These are phyloP conservation scores for Ogataea zsoltii DNA, from an alignment of 805 yeast species.

Conservation along the genomic window DNA sequence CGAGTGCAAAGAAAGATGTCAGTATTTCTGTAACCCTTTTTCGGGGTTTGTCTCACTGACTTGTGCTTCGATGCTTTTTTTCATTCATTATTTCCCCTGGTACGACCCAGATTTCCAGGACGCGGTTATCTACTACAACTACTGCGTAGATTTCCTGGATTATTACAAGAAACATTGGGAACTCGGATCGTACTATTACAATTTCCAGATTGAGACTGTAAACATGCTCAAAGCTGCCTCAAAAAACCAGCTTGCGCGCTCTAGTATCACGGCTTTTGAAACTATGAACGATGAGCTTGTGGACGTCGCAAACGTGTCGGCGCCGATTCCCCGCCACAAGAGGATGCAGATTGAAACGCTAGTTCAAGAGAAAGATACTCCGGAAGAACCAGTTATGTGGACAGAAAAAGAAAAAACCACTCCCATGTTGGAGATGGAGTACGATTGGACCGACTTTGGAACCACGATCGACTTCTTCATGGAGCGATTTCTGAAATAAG, in stretches of 20 bases:
- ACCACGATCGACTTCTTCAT: background rate
- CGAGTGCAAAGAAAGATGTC: conserved; percentile 4
- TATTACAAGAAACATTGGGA: conserved; percentile 17
- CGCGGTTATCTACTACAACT: conserved; percentile 10
- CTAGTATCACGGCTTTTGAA: conserved; percentile 16
- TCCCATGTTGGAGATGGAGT: conserved; percentile 4
- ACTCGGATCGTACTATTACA: conserved; percentile 13
- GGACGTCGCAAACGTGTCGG: conserved; percentile 20
- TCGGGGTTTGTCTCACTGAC: conserved; percentile 14
- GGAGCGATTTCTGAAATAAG: background rate
- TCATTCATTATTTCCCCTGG: conserved; percentile 11
- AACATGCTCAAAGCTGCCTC: conserved; percentile 16
- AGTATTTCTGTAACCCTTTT: conserved; percentile 11
- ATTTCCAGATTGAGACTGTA: conserved; percentile 12
- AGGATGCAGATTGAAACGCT: conserved; percentile 10
- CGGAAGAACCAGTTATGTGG: background rate
- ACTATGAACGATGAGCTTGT: conserved; percentile 18
- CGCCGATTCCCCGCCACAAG: conserved; percentile 13
- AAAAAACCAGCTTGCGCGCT: conserved; percentile 6
- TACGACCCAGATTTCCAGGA: conserved; percentile 12
- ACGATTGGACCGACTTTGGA: conserved; percentile 6
- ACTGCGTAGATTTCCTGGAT: conserved; percentile 10
- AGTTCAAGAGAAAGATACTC: background rate
- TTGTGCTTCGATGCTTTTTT: conserved; percentile 17
- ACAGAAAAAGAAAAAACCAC: background rate